Percentiles rank a stretch among this genome's conserved stretches.
These are phyloP conservation scores for Stachybotrys elegans DNA, from an alignment of 2,329 filamentous ascomycete genomes.

Conservation along the genomic window DNA sequence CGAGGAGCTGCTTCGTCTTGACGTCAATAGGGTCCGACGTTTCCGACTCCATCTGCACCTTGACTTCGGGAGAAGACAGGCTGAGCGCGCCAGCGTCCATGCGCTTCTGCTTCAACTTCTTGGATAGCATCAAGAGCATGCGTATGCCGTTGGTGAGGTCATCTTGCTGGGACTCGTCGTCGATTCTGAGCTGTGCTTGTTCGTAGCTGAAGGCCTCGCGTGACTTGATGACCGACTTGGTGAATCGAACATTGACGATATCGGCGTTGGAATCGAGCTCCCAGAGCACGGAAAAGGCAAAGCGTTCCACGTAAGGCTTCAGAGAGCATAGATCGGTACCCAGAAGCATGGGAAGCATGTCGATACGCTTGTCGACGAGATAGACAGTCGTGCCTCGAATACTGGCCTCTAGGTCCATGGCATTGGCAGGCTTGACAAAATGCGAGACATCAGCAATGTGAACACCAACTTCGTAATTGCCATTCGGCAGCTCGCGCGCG, in stretches of 20 bases:
- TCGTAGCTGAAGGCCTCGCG: slow-evolving; percentile 98
- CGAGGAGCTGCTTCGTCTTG: slow-evolving; percentile 88
- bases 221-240: slow-evolving; percentile 96
- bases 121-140: slow-evolving; percentile 79
- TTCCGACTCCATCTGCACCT: slow-evolving; percentile 91
- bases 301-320: slow-evolving; percentile 95
- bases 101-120: slow-evolving; percentile 89
- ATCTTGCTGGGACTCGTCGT: slow-evolving; percentile 81
- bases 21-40: slow-evolving; percentile 95
- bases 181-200: slow-evolving; percentile 88
- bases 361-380: slow-evolving; percentile 96
- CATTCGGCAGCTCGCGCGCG: slow-evolving; percentile 77
- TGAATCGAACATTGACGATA: slow-evolving; percentile 80
- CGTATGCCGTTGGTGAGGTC: slow-evolving; percentile 89
- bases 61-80: slow-evolving; percentile 95
- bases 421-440: slow-evolving; percentile 94
- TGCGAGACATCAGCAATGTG: slow-evolving; percentile 99
- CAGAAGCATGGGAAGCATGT: slow-evolving; percentile 96
- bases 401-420: slow-evolving; percentile 95
- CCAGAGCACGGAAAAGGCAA: slow-evolving; percentile 82
- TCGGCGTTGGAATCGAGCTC: slow-evolving; percentile 83
- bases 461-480: slow-evolving; percentile 92
- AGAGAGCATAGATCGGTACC: slow-evolving; percentile 95
- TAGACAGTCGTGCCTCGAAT: slow-evolving; percentile 95
- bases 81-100: slow-evolving; percentile 95